Evolutionary conservation across 208 protist genomes (phyloP).

Genomic region (Acanthamoeba castellanii): DNA sequence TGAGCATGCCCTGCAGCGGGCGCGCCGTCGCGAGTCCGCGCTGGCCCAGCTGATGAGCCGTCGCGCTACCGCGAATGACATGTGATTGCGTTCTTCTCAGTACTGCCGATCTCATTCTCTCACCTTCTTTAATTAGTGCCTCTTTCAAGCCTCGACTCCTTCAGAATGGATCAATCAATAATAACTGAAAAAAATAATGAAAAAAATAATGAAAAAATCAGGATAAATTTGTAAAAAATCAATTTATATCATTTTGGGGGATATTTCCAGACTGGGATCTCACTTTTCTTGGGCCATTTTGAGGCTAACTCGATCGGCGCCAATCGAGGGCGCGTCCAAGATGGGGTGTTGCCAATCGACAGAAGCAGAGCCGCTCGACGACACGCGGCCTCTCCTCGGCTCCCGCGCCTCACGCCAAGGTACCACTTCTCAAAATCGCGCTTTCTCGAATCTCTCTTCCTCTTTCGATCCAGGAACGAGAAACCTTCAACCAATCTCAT

Average conservation of each 20-base stretch:
- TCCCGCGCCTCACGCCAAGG: neutral
- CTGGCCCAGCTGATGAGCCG: neutral
- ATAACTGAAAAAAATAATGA: no score
- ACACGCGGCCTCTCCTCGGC: neutral
- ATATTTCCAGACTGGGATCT: neutral
- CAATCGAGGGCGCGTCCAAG: neutral
- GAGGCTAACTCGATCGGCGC: neutral
- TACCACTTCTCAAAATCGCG: neutral
- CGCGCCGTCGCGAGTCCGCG: neutral
- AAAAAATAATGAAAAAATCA: no score
- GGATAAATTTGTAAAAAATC: no score
- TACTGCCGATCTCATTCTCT: neutral
- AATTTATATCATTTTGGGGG: no score
- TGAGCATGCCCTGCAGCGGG: conserved; percentile 24
- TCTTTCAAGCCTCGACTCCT: no score
- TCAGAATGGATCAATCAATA: no score
- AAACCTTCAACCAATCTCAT: no score
- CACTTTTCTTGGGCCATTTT: no score
- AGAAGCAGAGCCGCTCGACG: neutral
- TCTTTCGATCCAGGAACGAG: neutral
- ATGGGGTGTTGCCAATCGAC: neutral
- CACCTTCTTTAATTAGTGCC: no score
- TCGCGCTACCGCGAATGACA: neutral
- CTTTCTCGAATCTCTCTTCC: neutral
- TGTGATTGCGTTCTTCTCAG: neutral